phyloP scores from a whole-genome alignment of 1,284 basidiomycete species.

The Bjerkandera adusta region DNA sequence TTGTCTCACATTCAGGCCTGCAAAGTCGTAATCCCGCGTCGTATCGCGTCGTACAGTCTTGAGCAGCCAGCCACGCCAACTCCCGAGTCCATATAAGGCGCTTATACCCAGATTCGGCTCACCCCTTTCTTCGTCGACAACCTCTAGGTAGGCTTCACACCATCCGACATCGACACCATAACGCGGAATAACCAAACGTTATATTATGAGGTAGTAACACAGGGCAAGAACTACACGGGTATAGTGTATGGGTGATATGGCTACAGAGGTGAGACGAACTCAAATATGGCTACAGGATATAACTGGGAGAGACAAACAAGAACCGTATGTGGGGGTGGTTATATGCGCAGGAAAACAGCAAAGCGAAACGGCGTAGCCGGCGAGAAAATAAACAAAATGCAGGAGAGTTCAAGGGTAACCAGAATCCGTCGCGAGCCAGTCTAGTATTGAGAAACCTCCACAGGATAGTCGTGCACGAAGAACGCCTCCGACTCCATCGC shows the following conservation, averaged over 20 bases:
- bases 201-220: not conserved
- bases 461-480: not conserved
- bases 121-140: too few relatives aligned
- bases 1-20: too few relatives aligned
- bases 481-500: not conserved
- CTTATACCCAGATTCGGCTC: too few relatives aligned
- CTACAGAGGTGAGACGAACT: conserved; percentile 2
- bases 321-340: conserved; percentile 2
- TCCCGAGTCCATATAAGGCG: too few relatives aligned
- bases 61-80: too few relatives aligned
- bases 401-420: not conserved
- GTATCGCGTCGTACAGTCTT: not conserved
- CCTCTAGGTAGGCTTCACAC: not conserved
- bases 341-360: not conserved
- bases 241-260: conserved; percentile 1
- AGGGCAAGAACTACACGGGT: conserved; percentile 7
- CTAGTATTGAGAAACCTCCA: conserved; percentile 10
- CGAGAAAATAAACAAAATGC: not conserved
- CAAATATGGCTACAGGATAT: not conserved
- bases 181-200: not conserved
- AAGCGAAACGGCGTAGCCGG: not conserved
- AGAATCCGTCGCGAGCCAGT: not conserved
- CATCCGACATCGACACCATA: not conserved
- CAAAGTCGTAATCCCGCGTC: not conserved
- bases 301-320: not conserved